A percentile compares a stretch with the other conserved stretches of the same genome.
Conservation (phyloP, 148 eudicot species). For the Nepenthes gracilis region DNA sequence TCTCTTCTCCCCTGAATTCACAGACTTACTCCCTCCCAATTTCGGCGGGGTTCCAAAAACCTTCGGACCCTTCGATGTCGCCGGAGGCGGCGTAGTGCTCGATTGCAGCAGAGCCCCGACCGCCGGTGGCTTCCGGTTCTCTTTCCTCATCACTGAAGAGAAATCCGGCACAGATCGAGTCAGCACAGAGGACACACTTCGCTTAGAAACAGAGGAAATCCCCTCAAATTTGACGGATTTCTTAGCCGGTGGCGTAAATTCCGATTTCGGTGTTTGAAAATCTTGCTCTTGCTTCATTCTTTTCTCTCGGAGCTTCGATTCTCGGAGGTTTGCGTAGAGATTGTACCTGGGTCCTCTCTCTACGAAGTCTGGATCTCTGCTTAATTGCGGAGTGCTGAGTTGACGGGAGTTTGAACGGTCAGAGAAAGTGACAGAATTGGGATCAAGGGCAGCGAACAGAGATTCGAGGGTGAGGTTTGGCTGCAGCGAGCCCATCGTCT, state of each 20-base stretch:
- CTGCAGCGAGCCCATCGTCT: slow-evolving; percentile 7
- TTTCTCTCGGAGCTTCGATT: slow-evolving; percentile 42
- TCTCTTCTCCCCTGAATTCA: slow-evolving; percentile 1
- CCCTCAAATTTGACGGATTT: slow-evolving; percentile 48
- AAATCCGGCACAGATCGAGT: slow-evolving; percentile 96
- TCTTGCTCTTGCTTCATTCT: slow-evolving; percentile 7
- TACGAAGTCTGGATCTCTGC: slow-evolving; percentile 23
- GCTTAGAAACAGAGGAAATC: slow-evolving; percentile 15
- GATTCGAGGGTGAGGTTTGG: slow-evolving; percentile 8
- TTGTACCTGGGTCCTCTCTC: slow-evolving; percentile 75
- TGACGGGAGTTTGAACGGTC: slow-evolving; percentile 15
- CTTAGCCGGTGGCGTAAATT: slow-evolving; percentile 31
- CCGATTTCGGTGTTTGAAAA: slow-evolving; percentile 10
- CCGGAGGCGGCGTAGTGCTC: slow-evolving; percentile 27
- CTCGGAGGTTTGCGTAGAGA: slow-evolving; percentile 59
- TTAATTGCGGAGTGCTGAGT: slow-evolving; percentile 12
- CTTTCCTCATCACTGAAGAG: slow-evolving; percentile 50
- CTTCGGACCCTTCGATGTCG: slow-evolving; percentile 19
- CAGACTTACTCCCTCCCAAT: slow-evolving; percentile 38
- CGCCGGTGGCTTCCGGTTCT: slow-evolving; percentile 53
- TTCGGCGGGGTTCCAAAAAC: no score
- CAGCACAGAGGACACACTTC: slow-evolving; percentile 24
- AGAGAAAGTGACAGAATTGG: slow-evolving; percentile 21
- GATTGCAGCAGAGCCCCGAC: slow-evolving; percentile 16
- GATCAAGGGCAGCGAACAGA: slow-evolving; percentile 20